A percentile compares a stretch with the other conserved stretches of the same genome.
Evolutionary conservation across 2,329 filamentous ascomycete genomes (phyloP).

Genomic region (Epichloe hybrida): DNA sequence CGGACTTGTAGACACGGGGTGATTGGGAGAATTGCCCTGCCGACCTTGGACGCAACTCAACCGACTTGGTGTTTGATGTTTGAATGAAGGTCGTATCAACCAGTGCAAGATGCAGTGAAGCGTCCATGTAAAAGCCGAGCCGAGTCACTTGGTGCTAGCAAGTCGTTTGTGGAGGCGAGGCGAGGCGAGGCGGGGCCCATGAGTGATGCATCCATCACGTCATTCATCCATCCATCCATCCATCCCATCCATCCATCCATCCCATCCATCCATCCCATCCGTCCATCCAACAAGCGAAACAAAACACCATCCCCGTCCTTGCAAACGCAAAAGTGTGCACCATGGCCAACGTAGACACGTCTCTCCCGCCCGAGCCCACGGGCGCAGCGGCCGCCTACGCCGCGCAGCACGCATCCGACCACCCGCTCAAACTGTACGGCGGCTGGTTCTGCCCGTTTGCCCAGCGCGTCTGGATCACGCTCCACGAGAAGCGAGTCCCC

Average conservation of each 20-base stretch:
- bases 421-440: conserved; percentile 52
- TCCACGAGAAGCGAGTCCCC: conserved; percentile 57
- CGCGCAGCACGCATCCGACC: conserved; percentile 29
- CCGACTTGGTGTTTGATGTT: too few relatives aligned
- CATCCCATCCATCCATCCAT: neutral
- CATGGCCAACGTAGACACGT: conserved; percentile 35
- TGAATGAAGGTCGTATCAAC: too few relatives aligned
- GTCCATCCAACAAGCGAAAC: neutral
- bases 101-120: too few relatives aligned
- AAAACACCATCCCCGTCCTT: neutral
- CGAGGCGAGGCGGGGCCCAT: too few relatives aligned
- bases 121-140: too few relatives aligned
- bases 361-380: conserved; percentile 30
- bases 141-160: too few relatives aligned
- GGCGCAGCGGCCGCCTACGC: conserved; percentile 36
- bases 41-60: too few relatives aligned
- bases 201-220: neutral
- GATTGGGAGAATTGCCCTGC: too few relatives aligned
- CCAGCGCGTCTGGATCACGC: conserved; percentile 58
- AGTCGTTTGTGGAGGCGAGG: too few relatives aligned
- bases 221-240: neutral
- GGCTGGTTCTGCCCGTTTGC: conserved; percentile 65
- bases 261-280: neutral
- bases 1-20: too few relatives aligned
- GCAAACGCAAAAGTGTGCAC: conserved; percentile 1